Percentiles rank a stretch among this genome's conserved stretches.
phyloP scores from a whole-genome alignment of 495 filamentous ascomycete species.

The Penicillium verhagenii region DNA sequence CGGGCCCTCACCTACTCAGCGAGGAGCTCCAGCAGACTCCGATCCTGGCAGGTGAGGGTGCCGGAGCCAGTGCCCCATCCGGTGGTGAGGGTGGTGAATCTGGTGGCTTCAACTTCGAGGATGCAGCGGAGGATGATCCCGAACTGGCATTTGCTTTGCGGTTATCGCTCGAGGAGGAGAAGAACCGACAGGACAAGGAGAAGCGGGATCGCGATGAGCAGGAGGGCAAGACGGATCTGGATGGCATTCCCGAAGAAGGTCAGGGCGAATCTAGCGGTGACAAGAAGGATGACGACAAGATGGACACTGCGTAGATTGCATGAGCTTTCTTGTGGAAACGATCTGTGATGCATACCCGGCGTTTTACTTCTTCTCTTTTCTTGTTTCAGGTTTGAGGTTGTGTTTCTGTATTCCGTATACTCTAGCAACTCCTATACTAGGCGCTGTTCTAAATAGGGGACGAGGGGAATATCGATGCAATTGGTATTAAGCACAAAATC shows the following conservation, averaged over 20 bases:
- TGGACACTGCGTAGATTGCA: constrained; percentile 51
- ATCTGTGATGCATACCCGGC: constrained; percentile 48
- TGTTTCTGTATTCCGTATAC: constrained; percentile 26
- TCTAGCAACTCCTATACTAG: constrained; percentile 19
- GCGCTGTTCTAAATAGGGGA: constrained; percentile 5
- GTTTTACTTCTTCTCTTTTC: constrained; percentile 29
- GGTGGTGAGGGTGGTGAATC: constrained; percentile 64
- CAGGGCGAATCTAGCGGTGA: constrained; percentile 67
- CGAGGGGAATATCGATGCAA: constrained; percentile 21
- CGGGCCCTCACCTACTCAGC: constrained; percentile 84
- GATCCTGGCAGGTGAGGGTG: constrained; percentile 78
- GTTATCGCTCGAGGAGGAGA: constrained; percentile 98
- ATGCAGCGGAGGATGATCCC: constrained; percentile 71
- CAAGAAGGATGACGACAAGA: constrained; percentile 78
- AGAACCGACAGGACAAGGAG: constrained; percentile 82
- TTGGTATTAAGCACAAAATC: constrained; percentile 26
- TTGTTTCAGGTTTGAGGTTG: too few relatives aligned
- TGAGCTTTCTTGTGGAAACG: constrained; percentile 18
- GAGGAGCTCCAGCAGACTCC: constrained; percentile 91
- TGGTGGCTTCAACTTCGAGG: constrained; percentile 60
- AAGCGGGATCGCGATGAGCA: constrained; percentile 73
- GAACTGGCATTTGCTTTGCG: constrained; percentile 93
- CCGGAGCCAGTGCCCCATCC: constrained; percentile 46
- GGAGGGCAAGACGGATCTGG: constrained; percentile 67
- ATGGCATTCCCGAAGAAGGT: constrained; percentile 82